These are phyloP conservation scores for Panicum virgatum DNA, from an alignment of 202 grass and related monocot genomes.

Conservation along the genomic window DNA sequence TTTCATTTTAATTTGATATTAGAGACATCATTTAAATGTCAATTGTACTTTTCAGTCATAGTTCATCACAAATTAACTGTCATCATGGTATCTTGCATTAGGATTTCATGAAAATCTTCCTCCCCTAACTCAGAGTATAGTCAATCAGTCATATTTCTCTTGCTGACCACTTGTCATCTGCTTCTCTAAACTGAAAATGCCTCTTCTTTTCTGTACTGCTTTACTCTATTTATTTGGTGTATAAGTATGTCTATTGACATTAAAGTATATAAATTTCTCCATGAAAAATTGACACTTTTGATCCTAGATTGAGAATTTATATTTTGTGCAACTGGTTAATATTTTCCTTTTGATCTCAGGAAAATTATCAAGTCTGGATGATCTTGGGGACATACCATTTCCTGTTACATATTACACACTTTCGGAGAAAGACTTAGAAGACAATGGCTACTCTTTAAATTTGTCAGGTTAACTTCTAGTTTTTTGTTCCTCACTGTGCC, in stretches of 20 bases:
- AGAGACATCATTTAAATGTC: background rate
- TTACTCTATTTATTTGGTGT: slow-evolving; percentile 31
- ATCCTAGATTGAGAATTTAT: slow-evolving; percentile 13
- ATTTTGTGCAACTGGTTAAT: background rate
- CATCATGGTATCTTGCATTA: slow-evolving; percentile 8
- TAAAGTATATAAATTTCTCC: background rate
- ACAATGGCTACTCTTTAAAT: slow-evolving; percentile 77
- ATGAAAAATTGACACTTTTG: slow-evolving; percentile 4
- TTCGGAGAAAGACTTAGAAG: slow-evolving; percentile 72
- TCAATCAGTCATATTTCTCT: background rate
- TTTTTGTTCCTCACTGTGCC: background rate
- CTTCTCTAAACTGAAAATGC: background rate
- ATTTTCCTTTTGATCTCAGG: slow-evolving; percentile 43
- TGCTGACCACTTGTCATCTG: slow-evolving; percentile 19
- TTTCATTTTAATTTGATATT: slow-evolving; percentile 3
- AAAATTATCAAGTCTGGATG: slow-evolving; percentile 58
- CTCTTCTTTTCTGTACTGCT: background rate
- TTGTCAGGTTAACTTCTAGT: slow-evolving; percentile 59
- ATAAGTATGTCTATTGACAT: slow-evolving; percentile 13
- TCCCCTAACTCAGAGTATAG: background rate
- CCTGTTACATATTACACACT: slow-evolving; percentile 88
- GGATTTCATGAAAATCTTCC: background rate
- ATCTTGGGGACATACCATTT: slow-evolving; percentile 74
- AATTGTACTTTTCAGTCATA: slow-evolving; percentile 16
- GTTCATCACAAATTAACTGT: slow-evolving; percentile 14